A percentile compares a stretch with the other conserved stretches of the same genome.
Conservation (phyloP, 176 grass and related monocot species). For the bread wheat (Triticum aestivum) region IWGSC_CS_RefSeq_v2.1 NC_057807.1:472803608-472804107, state of each 20-base stretch:
- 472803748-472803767: conserved; percentile 30
- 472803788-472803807: conserved; percentile 70
- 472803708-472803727: conserved; percentile 7
- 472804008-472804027: conserved; percentile 70
- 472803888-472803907: conserved; percentile 60
- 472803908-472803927: conserved; percentile 60
- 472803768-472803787: conserved; percentile 68
- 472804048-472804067: conserved; percentile 81
- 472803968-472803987: conserved; percentile 10
- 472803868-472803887: conserved; percentile 63
- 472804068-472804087: conserved; percentile 68
- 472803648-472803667: conserved; percentile 75
- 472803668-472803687: conserved; percentile 58
- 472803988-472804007: conserved; percentile 9
- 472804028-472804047: conserved; percentile 71
- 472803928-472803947: neutral
- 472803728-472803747: neutral
- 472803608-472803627: conserved; percentile 93
- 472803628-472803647: conserved; percentile 78
- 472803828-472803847: conserved; percentile 45
- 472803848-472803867: conserved; percentile 59
- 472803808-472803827: conserved; percentile 59
- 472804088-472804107: conserved; percentile 82
- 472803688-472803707: conserved; percentile 51
- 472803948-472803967: neutral